A percentile compares a stretch with the other conserved stretches of the same genome.
Evolutionary conservation across 208 protist species (phyloP).

Genomic region (Trypanosoma brucei): DNA sequence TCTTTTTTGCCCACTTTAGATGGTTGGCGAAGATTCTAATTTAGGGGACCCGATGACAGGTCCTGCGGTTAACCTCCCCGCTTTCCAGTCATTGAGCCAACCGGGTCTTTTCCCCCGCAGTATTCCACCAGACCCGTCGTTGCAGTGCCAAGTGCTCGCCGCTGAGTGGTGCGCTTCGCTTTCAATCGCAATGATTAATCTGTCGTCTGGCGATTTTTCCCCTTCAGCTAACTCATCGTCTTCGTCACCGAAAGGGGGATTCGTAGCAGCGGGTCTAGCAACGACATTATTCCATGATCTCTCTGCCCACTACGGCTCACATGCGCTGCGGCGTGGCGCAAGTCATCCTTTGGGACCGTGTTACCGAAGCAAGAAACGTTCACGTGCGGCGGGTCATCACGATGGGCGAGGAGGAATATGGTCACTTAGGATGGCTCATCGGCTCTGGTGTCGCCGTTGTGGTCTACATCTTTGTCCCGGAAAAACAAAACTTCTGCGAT

Average conservation of each 20-base stretch:
- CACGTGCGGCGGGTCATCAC: constrained; percentile 12
- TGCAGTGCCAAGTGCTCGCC: constrained; percentile 47
- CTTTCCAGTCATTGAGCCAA: constrained; percentile 7
- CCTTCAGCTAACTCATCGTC: neutral
- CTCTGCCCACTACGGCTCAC: constrained; percentile 74
- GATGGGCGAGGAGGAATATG: constrained; percentile 47
- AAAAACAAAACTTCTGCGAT: constrained; percentile 3
- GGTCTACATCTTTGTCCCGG: constrained; percentile 40
- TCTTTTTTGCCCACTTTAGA: too few relatives aligned
- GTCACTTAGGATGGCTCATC: constrained; percentile 23
- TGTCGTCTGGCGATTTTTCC: neutral
- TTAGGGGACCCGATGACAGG: too few relatives aligned
- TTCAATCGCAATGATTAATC: constrained; percentile 30
- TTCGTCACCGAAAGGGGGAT: neutral
- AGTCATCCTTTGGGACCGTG: constrained; percentile 57
- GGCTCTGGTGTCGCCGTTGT: constrained; percentile 59
- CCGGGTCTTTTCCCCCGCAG: constrained; percentile 21
- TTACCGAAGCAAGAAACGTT: constrained; percentile 21
- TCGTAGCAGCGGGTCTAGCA: neutral
- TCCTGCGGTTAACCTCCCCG: too few relatives aligned
- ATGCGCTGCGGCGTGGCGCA: constrained; percentile 45
- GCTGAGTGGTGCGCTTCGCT: constrained; percentile 70
- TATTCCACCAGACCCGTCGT: constrained; percentile 20
- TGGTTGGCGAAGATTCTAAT: too few relatives aligned
- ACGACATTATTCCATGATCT: constrained; percentile 41